Conservation (phyloP, 2,329 filamentous ascomycete genomes). For the Mycosphaerelloides madeirae region DNA sequence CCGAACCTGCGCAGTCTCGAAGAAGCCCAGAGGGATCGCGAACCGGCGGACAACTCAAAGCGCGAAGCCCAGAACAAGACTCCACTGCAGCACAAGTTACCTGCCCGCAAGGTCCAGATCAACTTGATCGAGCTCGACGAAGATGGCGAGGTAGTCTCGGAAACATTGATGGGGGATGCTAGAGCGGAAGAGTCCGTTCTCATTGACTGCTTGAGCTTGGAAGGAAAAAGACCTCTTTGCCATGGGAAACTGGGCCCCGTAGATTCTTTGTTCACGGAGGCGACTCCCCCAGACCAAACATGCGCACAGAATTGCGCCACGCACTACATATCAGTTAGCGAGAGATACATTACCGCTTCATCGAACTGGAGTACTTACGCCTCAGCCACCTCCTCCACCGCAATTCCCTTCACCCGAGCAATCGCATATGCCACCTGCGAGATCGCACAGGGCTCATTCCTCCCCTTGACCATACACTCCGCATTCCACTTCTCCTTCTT, state of each 20-base stretch:
- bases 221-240: not conserved
- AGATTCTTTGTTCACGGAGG: not conserved
- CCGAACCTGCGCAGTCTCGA: too few relatives aligned
- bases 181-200: not conserved
- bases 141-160: not conserved
- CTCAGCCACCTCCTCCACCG: conserved; percentile 78
- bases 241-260: not conserved
- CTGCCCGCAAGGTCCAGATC: not conserved
- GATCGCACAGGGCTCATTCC: conserved; percentile 89
- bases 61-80: not conserved
- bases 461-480: conserved; percentile 85
- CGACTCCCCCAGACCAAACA: conserved; percentile 66
- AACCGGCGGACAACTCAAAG: not conserved
- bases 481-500: conserved; percentile 95
- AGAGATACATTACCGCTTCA: conserved; percentile 37
- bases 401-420: conserved; percentile 75
- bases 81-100: not conserved
- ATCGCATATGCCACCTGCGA: conserved; percentile 82
- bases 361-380: conserved; percentile 35
- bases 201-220: not conserved
- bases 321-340: conserved; percentile 38
- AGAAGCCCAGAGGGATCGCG: not conserved
- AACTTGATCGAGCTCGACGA: conserved; percentile 15
- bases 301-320: conserved; percentile 73
- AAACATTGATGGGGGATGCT: not conserved